Percentiles rank a stretch among this genome's conserved stretches.
Conservation (phyloP, 495 filamentous ascomycete genomes). For the Trypethelium eluteriae region DNA sequence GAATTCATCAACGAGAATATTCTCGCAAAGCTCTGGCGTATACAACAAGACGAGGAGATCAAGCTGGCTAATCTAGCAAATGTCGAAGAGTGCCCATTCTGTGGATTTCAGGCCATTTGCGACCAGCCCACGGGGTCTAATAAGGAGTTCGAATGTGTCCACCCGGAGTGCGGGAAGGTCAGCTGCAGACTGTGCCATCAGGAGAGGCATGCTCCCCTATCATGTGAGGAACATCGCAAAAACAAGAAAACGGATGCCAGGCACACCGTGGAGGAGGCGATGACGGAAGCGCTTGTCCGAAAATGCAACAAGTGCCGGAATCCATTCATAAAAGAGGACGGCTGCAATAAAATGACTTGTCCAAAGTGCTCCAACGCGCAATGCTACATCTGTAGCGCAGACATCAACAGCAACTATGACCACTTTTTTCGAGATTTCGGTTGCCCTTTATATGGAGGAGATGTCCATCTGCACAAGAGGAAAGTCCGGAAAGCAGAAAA, state of each 20-base stretch:
- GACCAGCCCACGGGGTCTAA: slow-evolving; percentile 60
- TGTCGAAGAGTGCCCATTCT: slow-evolving; percentile 62
- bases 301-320: slow-evolving; percentile 52
- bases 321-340: slow-evolving; percentile 63
- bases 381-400: slow-evolving; percentile 62
- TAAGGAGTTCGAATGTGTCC: slow-evolving; percentile 66
- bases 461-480: slow-evolving; percentile 51
- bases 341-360: slow-evolving; percentile 82
- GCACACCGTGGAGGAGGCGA: slow-evolving; percentile 71
- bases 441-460: slow-evolving; percentile 61
- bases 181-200: slow-evolving; percentile 69
- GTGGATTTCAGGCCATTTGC: slow-evolving; percentile 65
- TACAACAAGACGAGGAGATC: slow-evolving; percentile 63
- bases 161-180: slow-evolving; percentile 54
- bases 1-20: slow-evolving; percentile 52
- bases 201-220: slow-evolving; percentile 65
- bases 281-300: slow-evolving; percentile 69
- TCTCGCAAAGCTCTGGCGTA: slow-evolving; percentile 52
- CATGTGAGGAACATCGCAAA: slow-evolving; percentile 60
- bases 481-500: slow-evolving; percentile 62
- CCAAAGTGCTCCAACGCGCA: slow-evolving; percentile 53
- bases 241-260: slow-evolving; percentile 53
- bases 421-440: slow-evolving; percentile 46
- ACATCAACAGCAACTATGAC: slow-evolving; percentile 45
- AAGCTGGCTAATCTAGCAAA: slow-evolving; percentile 35